Evolutionary conservation across 1,284 basidiomycete genomes (phyloP).

Genomic region (Papiliotrema terrestris): DNA sequence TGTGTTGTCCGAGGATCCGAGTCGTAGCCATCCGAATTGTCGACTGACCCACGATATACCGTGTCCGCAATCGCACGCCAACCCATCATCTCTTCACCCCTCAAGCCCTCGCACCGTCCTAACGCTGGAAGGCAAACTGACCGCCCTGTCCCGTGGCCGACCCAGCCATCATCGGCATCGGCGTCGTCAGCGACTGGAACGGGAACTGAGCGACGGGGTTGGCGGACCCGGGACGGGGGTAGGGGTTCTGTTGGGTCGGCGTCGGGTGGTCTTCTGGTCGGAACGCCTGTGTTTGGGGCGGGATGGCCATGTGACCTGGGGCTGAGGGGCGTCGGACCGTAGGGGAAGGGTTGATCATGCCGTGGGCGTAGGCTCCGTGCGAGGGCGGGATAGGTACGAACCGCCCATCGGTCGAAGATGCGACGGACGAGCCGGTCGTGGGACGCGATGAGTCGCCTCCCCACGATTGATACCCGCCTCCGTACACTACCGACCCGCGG

Average conservation of each 20-base stretch:
- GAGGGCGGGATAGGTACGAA: slow-evolving; percentile 5
- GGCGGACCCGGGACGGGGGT: slow-evolving; percentile 8
- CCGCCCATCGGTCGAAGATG: slow-evolving; percentile 21
- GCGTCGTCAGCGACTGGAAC: slow-evolving; percentile 13
- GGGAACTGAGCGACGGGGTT: slow-evolving; percentile 3
- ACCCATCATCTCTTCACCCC: too few species aligned
- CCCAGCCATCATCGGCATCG: slow-evolving; percentile 10
- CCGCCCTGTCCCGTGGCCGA: neutral
- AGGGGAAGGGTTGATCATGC: neutral
- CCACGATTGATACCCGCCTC: slow-evolving; percentile 4
- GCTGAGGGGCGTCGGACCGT: slow-evolving; percentile 21
- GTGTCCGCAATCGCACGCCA: too few species aligned
- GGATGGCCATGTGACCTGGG: slow-evolving; percentile 25
- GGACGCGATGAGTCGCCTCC: slow-evolving; percentile 14
- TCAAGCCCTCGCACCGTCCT: too few species aligned
- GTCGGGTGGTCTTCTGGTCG: slow-evolving; percentile 27
- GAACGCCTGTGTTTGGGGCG: slow-evolving; percentile 15
- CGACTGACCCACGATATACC: too few species aligned
- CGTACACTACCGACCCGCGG: slow-evolving; percentile 9
- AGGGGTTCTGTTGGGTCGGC: slow-evolving; percentile 30
- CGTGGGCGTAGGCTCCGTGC: slow-evolving; percentile 5
- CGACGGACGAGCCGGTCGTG: slow-evolving; percentile 22
- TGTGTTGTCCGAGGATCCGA: too few species aligned
- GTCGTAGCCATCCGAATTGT: too few species aligned
- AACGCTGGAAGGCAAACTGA: slow-evolving; percentile 51